Evolutionary conservation across 768 basidiomycete genomes (phyloP), one percentile per base, ranked within the genome.

Genomic region (Suillus hirtellus): DNA sequence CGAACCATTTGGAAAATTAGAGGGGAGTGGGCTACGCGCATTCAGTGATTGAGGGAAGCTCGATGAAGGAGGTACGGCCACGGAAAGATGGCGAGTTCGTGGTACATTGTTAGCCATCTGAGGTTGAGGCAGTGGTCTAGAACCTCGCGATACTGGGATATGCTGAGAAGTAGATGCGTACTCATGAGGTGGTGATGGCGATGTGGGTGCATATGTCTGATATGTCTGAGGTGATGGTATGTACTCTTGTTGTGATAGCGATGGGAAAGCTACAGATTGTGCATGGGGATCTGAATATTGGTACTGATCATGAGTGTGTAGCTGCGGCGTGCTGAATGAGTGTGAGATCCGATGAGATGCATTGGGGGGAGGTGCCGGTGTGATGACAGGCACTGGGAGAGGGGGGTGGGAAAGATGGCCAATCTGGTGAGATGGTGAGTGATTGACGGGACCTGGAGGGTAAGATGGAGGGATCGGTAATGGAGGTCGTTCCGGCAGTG

Each of bases 401-500:
- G 65, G 53, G 14, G 66, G 37, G 34, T 67, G 67, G 53, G 62
- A 66, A 44, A 67, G 42, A 27, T 67, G 62, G 21, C 55, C 65
- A 49, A 68, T 72, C 47, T 59, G 66, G 43, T 60, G 64, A 56
- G 64, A 64, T 35, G 72, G 60, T 5, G 68, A 64, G 64, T 73
- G 71, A 52, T 65, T 68, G 38, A 54, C 17, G 24, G 60, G 58
- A n/a, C 27, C 59, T 60, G 65, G 66, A 59, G 66, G 72, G 2
- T 65, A 66, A 49, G 74, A 61, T 7, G 66, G 67, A 12, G 69
- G 66, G 31, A 69, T 65, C 35, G 68, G 72, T n/a, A 66, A 78
- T 19, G 81, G 76, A 67, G 83, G 82, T 49, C 83, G 79, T n/a
- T 77, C 67, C 60, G 77, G 68, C 24, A 79, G 74, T 35, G 56